phyloP scores from a whole-genome alignment of 176 grass and related monocot species.

The Otatea glauca region DNA sequence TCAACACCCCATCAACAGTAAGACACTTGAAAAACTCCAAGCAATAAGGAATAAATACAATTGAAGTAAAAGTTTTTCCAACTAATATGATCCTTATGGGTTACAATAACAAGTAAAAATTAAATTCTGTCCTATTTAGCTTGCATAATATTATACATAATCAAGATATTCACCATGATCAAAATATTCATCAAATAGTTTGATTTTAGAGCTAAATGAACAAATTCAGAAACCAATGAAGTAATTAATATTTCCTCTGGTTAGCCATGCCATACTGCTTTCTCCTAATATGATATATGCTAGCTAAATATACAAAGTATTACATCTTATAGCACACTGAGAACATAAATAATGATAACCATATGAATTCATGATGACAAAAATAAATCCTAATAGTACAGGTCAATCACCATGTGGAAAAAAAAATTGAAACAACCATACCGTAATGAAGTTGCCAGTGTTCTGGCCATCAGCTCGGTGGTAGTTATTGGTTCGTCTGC shows the following conservation, averaged over 20 bases:
- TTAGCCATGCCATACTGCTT: not conserved
- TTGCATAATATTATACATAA: not conserved
- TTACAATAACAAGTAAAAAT: not conserved
- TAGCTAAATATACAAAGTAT: not conserved
- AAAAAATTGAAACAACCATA: constrained; percentile 40
- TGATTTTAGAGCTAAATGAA: constrained; percentile 13
- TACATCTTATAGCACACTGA: not conserved
- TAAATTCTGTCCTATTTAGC: not conserved
- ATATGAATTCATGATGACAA: not conserved
- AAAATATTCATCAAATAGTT: constrained; percentile 4
- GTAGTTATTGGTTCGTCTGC: constrained; percentile 59
- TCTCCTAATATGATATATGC: not conserved
- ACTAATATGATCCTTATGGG: not conserved
- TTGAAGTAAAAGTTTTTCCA: not conserved
- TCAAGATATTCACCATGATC: not conserved
- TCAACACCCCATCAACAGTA: not conserved
- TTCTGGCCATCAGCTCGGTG: constrained; percentile 68
- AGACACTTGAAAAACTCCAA: not conserved
- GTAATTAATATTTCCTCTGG: not conserved
- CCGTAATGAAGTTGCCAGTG: constrained; percentile 69
- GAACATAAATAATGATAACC: not conserved
- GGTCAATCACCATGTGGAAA: not conserved
- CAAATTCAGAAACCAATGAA: not conserved
- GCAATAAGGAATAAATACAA: not conserved
- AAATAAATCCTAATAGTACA: not conserved